Conservation (phyloP, 2,329 filamentous ascomycete genomes). For the Claviceps spartinae region DNA sequence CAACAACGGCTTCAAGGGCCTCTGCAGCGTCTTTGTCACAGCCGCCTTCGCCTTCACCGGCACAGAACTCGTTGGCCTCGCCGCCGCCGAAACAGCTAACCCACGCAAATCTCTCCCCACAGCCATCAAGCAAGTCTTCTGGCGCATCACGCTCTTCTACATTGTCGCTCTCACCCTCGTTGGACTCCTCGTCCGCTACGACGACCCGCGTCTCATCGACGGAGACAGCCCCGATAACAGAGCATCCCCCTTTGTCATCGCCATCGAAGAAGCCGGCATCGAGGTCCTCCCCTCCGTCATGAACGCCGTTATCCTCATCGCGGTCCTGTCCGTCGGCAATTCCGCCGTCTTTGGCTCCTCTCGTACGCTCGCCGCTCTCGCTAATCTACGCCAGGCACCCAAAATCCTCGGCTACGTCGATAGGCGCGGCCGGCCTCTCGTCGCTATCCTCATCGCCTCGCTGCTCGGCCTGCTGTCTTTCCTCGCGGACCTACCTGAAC, state of each 20-base stretch:
- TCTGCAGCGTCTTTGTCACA: slow-evolving; percentile 65
- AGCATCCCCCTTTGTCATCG: slow-evolving; percentile 86
- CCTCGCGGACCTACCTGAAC: slow-evolving; percentile 50
- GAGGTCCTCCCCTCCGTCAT: slow-evolving; percentile 71
- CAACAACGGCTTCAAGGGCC: slow-evolving; percentile 70
- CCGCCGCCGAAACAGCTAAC: slow-evolving; percentile 66
- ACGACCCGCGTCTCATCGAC: slow-evolving; percentile 48
- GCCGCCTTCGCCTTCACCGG: slow-evolving; percentile 66
- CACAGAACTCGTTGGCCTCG: slow-evolving; percentile 63
- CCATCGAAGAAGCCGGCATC: slow-evolving; percentile 75
- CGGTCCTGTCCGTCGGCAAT: slow-evolving; percentile 83
- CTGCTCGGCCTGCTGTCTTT: slow-evolving; percentile 58
- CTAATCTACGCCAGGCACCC: slow-evolving; percentile 76
- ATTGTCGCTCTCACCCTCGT: slow-evolving; percentile 69
- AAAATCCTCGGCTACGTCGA: slow-evolving; percentile 68
- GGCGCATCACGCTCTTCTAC: slow-evolving; percentile 87
- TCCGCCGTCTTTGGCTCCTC: slow-evolving; percentile 85
- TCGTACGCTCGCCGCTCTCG: slow-evolving; percentile 76
- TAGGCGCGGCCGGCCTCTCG: slow-evolving; percentile 64
- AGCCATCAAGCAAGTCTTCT: slow-evolving; percentile 88
- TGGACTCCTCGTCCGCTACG: slow-evolving; percentile 67
- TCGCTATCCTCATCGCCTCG: slow-evolving; percentile 56
- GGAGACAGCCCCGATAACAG: slow-evolving; percentile 49
- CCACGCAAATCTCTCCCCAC: slow-evolving; percentile 70
- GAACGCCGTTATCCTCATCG: slow-evolving; percentile 88